A percentile compares a stretch with the other conserved stretches of the same genome.
Conservation (phyloP, 2,329 filamentous ascomycete species). For the Ampelomyces quisqualis region DNA sequence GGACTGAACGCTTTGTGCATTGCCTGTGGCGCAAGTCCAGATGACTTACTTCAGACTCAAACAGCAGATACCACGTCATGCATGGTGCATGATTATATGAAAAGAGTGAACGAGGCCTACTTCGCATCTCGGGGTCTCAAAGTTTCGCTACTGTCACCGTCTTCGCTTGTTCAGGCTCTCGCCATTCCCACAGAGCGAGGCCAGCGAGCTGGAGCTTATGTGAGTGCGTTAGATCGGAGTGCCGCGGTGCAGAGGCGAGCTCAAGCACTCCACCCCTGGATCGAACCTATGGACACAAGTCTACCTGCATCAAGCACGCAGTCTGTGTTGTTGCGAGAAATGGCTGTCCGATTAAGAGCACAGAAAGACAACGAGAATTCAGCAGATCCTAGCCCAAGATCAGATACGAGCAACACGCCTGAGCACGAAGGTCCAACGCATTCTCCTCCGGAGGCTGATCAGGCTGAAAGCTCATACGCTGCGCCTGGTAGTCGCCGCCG, state of each 20-base stretch:
- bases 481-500: not conserved
- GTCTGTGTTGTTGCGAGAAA: conserved; percentile 18
- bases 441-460: conserved; percentile 20
- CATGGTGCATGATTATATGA: conserved; percentile 30
- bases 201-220: conserved; percentile 22
- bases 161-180: conserved; percentile 21
- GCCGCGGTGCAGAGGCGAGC: conserved; percentile 24
- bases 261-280: conserved; percentile 31
- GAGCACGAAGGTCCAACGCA: conserved; percentile 27
- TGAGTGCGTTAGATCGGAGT: conserved; percentile 15
- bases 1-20: conserved; percentile 34
- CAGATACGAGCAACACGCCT: not conserved
- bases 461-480: conserved; percentile 1
- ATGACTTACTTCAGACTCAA: conserved; percentile 8
- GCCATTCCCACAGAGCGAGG: conserved; percentile 26
- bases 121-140: conserved; percentile 35
- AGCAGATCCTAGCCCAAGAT: not conserved
- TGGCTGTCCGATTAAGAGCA: conserved; percentile 14
- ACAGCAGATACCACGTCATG: not conserved
- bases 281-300: conserved; percentile 28
- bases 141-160: conserved; percentile 29
- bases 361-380: not conserved
- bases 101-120: conserved; percentile 33
- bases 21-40: conserved; percentile 11
- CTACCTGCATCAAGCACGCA: conserved; percentile 19